Evolutionary conservation across 1,284 basidiomycete species (phyloP).

Genomic region (Heterobasidion occidentale): DNA sequence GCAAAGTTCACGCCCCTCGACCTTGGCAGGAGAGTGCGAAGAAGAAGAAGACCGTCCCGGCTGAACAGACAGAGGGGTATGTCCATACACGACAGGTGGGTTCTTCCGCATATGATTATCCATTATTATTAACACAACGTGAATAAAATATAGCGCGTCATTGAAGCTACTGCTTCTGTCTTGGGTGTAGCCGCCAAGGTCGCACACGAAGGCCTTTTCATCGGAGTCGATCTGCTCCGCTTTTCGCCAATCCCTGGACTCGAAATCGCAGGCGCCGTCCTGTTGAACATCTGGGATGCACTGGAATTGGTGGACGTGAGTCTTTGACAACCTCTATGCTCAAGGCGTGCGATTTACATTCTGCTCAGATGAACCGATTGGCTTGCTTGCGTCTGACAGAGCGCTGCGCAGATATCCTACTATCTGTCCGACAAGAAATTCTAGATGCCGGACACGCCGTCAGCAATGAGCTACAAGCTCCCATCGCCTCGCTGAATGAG

Average conservation of each 20-base stretch:
- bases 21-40: slow-evolving; percentile 24
- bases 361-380: slow-evolving; percentile 43
- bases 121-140: neutral
- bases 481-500: slow-evolving; percentile 41
- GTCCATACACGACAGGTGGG: slow-evolving; percentile 38
- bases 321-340: slow-evolving; percentile 5
- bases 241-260: slow-evolving; percentile 53
- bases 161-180: slow-evolving; percentile 32
- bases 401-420: slow-evolving; percentile 42
- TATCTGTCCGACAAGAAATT: slow-evolving; percentile 37
- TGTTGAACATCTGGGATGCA: slow-evolving; percentile 57
- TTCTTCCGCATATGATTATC: slow-evolving; percentile 1
- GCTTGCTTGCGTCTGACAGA: slow-evolving; percentile 42
- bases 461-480: slow-evolving; percentile 26
- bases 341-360: neutral
- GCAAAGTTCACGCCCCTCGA: slow-evolving; percentile 15
- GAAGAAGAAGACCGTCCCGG: slow-evolving; percentile 29
- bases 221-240: slow-evolving; percentile 41
- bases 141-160: slow-evolving; percentile 14
- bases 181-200: slow-evolving; percentile 35
- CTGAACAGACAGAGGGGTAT: slow-evolving; percentile 44
- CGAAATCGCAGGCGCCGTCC: slow-evolving; percentile 37
- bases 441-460: slow-evolving; percentile 30
- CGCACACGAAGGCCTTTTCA: slow-evolving; percentile 37
- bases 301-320: slow-evolving; percentile 54